Evolutionary conservation across 441 rosid species (phyloP).

Genomic region (Manihot esculenta): DNA sequence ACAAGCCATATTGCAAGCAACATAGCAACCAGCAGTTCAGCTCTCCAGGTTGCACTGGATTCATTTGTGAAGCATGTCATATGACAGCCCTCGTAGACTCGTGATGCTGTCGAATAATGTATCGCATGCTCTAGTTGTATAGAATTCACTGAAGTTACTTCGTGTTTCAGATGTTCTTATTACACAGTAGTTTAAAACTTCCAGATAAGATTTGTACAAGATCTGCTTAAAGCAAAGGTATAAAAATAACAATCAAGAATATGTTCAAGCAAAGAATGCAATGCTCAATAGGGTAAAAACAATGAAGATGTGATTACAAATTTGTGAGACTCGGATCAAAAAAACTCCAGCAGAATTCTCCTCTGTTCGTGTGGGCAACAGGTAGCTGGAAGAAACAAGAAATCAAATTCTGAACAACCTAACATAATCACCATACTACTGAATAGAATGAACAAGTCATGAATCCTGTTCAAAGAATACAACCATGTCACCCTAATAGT

Average conservation of each 20-base stretch:
- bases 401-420: constrained; percentile 4
- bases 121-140: not conserved
- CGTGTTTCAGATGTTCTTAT: not conserved
- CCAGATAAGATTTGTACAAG: not conserved
- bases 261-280: too few relatives aligned
- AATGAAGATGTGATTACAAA: not conserved
- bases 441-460: constrained; percentile 10
- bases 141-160: not conserved
- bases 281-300: not conserved
- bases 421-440: constrained; percentile 2
- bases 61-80: constrained; percentile 57
- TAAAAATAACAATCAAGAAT: too few relatives aligned
- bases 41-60: constrained; percentile 29
- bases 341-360: not conserved
- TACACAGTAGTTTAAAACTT: not conserved
- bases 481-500: constrained; percentile 24
- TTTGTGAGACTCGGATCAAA: not conserved
- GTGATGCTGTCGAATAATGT: constrained; percentile 23
- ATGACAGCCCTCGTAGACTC: constrained; percentile 17
- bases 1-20: constrained; percentile 63
- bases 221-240: too few relatives aligned
- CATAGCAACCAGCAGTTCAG: constrained; percentile 32
- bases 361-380: not conserved
- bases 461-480: constrained; percentile 36
- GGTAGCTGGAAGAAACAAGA: not conserved